Evolutionary conservation across 352 stramenopile genomes (phyloP), one percentile per base, ranked within the genome.

Genomic region (Peronospora belbahrii): DNA sequence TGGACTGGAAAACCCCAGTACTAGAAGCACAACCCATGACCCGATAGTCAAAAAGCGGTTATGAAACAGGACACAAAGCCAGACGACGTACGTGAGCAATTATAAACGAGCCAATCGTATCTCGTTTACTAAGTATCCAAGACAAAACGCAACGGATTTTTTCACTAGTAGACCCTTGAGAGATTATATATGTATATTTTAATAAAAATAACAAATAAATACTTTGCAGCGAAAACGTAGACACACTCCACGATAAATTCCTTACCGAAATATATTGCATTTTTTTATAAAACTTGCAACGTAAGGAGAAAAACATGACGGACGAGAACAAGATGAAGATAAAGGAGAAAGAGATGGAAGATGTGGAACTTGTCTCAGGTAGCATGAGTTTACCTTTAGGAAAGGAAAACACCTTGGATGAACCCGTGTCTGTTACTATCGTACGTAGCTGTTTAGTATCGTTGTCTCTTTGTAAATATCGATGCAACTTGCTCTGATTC

Each of bases 361-460:
- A 1, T 9, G 56, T 68, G 18, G 51, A 68, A 42, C 63, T 86
- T 31, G 71, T 92, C 32, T 77, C 75, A 0, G 80, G 80, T 23
- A 92, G 76, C 52, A 92, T 92, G 65, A 87, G 79, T 42, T 59
- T 88, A 44, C 77, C 78, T 35, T 83, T 70, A 9, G 62, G 59
- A 5, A 72, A 83, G 15, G 64, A 85, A 49, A 91, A 85, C 46
- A 95, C 84, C 30, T 65, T 95, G 40, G 82, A 95, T 42, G 84
- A 95, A 49, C 84, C 84, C 0, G 83, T 95, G 10, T 93, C 77
- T 5, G 70, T 74, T 40, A 95, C 84, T 28, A 94, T 95, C 41
- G 82, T 95, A 78, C 30, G 78, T 54, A 9, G 14, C 6, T 13
- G n/a, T 22, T 30, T n/a, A n/a, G n/a, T n/a, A n/a, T n/a, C n/a